Conservation (phyloP, 208 protist species). For the Trypanosoma rangeli region DNA sequence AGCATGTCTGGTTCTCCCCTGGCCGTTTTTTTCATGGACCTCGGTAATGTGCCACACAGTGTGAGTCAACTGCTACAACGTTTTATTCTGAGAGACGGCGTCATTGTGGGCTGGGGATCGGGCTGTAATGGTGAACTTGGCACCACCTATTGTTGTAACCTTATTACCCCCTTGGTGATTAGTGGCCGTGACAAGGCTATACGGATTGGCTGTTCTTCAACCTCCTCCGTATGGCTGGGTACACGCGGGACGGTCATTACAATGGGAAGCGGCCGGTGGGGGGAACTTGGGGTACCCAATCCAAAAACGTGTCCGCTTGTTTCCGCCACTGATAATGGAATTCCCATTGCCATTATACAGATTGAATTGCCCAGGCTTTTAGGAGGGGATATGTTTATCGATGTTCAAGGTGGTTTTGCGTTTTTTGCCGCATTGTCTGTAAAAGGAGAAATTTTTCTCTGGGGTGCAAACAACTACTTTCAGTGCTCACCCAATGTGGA, state of each 20-base stretch:
- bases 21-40: constrained; percentile 35
- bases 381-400: constrained; percentile 48
- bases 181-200: constrained; percentile 71
- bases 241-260: constrained; percentile 57
- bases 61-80: constrained; percentile 39
- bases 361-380: constrained; percentile 41
- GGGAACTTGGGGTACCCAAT: constrained; percentile 72
- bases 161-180: constrained; percentile 78
- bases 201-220: constrained; percentile 60
- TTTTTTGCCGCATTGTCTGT: constrained; percentile 58
- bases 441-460: constrained; percentile 58
- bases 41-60: constrained; percentile 24
- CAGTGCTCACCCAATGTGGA: constrained; percentile 61
- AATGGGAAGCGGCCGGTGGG: constrained; percentile 80
- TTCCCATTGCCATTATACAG: constrained; percentile 65
- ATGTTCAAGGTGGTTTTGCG: constrained; percentile 55
- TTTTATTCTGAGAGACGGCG: constrained; percentile 65
- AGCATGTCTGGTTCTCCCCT: neutral
- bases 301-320: constrained; percentile 57
- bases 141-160: constrained; percentile 53
- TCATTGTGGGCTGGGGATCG: constrained; percentile 76
- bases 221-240: constrained; percentile 70
- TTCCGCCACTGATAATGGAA: constrained; percentile 58
- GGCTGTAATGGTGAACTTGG: constrained; percentile 74
- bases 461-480: constrained; percentile 76